Base-by-base conservation (phyloP, 768 basidiomycete genomes). In the Termitomyces sp. region DNA sequence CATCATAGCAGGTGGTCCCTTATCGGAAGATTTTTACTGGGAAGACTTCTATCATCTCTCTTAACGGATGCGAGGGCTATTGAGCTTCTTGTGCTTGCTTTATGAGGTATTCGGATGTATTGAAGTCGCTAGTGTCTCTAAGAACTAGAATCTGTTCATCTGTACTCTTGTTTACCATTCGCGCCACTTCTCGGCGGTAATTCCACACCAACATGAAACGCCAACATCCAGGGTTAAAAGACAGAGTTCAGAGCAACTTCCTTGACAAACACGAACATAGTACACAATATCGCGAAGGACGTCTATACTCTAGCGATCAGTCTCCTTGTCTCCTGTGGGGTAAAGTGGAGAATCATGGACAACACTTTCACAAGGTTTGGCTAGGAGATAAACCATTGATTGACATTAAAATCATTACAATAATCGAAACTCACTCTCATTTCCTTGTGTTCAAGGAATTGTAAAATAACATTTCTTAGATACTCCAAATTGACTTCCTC, bases 391-490 rank as follows among this genome's bases (percentile, higher is more conserved):
- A 26, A 43, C n/a, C 14, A n/a, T 20, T 50, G n/a, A 20, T n/a
- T 48, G 33, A 20, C 36, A 28, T 13, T 28, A 5, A 40, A 44
- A 20, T n/a, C 4, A 51, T 49, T 41, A 32, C 40, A 28, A 41
- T 12, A 18, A n/a, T 46, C 28, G 4, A 46, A 26, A 77, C 92
- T 70, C 68, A 95, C 95, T 75, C 97, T 82, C 95, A 98, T 98
- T 72, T 98, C 95, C 70, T 96, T 95, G 75, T 98, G 92, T 70
- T 99, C 97, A 52, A 99, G 78, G 76, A 99, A 99, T 71, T 98
- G 97, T 49, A 99, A 72, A 58, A 98, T 93, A 35, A 98, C 91
- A 71, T 98, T 98, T 59, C 97, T 82, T 49, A 99, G 73, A 72
- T 99, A 99, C 74, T 98, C 97, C 8, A 96, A 76, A 68, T 96